A percentile compares a stretch with the other conserved stretches of the same genome.
Conservation (phyloP, 257 asterid species). For the Scutellaria minor region DNA sequence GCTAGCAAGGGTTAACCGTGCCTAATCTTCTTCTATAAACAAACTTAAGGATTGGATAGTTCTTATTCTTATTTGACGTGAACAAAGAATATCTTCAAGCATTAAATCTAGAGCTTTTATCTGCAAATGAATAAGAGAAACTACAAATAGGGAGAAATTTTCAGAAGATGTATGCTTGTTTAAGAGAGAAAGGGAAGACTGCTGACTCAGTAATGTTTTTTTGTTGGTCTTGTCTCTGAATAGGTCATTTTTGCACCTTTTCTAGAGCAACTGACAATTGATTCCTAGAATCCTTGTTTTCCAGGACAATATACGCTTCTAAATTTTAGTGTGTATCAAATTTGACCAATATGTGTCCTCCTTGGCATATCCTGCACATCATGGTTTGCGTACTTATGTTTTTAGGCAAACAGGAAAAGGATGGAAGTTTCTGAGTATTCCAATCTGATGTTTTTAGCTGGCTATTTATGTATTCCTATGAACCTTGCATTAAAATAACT, state of each 20-base stretch:
- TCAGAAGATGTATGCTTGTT: slow-evolving; percentile 1
- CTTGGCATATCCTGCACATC: background rate
- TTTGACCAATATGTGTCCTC: background rate
- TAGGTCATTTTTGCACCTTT: background rate
- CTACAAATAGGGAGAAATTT: background rate
- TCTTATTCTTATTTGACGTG: slow-evolving; percentile 10
- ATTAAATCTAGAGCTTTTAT: slow-evolving; percentile 21
- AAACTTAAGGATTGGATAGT: slow-evolving; percentile 12
- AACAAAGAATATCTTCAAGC: background rate
- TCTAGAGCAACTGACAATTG: background rate
- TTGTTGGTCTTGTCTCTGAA: slow-evolving; percentile 7
- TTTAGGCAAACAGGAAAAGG: background rate
- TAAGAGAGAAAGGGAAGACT: slow-evolving; percentile 24
- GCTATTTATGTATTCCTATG: slow-evolving; percentile 7
- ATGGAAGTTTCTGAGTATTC: slow-evolving; percentile 9
- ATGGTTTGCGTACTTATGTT: background rate
- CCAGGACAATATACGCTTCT: slow-evolving; percentile 4
- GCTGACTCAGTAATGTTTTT: background rate
- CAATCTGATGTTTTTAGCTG: slow-evolving; percentile 15
- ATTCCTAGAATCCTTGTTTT: slow-evolving; percentile 13
- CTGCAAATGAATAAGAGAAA: background rate
- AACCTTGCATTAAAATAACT: too few species aligned
- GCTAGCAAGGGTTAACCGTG: background rate
- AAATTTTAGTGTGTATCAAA: background rate
- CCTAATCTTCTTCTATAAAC: slow-evolving; percentile 4